These are phyloP conservation scores for Panaeolus papilionaceus DNA, from an alignment of 768 basidiomycete species.

Conservation along the genomic window DNA sequence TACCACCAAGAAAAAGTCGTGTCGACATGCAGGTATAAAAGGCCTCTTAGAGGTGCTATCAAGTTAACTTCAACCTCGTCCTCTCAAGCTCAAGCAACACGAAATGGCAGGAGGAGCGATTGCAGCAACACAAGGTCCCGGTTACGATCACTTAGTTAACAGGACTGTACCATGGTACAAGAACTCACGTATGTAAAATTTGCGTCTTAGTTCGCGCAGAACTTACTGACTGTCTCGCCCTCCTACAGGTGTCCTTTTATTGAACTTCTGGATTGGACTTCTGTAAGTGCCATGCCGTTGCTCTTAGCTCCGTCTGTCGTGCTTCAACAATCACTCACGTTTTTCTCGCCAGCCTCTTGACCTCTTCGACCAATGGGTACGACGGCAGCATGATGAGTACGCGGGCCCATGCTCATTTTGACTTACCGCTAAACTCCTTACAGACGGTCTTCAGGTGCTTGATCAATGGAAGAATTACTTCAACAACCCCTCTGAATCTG, in stretches of 20 bases:
- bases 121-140: background rate
- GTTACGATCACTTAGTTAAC: background rate
- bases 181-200: background rate
- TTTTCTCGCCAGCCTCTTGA: conserved; percentile 50
- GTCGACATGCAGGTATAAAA: background rate
- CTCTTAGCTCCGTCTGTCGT: background rate
- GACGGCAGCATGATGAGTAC: conserved; percentile 77
- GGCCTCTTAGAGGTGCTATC: background rate
- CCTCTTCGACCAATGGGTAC: conserved; percentile 78
- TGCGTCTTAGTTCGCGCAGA: background rate
- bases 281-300: background rate
- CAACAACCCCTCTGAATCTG: conserved; percentile 47
- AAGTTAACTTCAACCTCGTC: background rate
- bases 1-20: background rate
- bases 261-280: background rate
- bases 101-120: conserved; percentile 6
- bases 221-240: background rate
- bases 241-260: background rate
- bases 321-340: background rate
- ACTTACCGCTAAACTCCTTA: background rate
- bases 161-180: conserved; percentile 9
- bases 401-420: background rate
- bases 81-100: background rate
- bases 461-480: conserved; percentile 71
- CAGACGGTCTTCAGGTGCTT: conserved; percentile 71